Conservation (phyloP, 768 basidiomycete genomes). For the Boletus rubescentipes region DNA sequence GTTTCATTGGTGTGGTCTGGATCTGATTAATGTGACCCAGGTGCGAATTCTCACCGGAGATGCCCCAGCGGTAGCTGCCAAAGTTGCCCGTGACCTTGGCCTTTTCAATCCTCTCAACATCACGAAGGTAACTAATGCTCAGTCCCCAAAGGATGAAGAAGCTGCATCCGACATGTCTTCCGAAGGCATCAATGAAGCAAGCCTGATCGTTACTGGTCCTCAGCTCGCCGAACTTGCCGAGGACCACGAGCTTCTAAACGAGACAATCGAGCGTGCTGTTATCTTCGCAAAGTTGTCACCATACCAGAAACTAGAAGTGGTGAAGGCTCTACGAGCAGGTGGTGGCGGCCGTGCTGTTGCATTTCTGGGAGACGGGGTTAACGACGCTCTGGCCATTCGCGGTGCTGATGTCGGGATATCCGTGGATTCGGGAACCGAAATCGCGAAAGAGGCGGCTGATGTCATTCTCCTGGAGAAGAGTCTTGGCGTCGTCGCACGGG, state of each 20-base stretch:
- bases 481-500: conserved; percentile 33
- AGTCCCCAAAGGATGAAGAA: conserved; percentile 28
- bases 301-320: conserved; percentile 34
- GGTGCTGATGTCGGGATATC: conserved; percentile 35
- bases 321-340: conserved; percentile 30
- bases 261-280: conserved; percentile 31
- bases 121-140: background rate
- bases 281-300: conserved; percentile 34
- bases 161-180: conserved; percentile 8
- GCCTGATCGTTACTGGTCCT: conserved; percentile 29
- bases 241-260: conserved; percentile 23
- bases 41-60: conserved; percentile 38
- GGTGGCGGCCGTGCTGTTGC: conserved; percentile 30
- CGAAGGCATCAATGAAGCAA: conserved; percentile 18
- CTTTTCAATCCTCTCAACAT: conserved; percentile 27
- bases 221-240: conserved; percentile 30
- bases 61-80: conserved; percentile 35
- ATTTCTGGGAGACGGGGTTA: conserved; percentile 33
- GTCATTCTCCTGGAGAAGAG: conserved; percentile 38
- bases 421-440: conserved; percentile 34
- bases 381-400: conserved; percentile 33
- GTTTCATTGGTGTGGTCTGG: background rate
- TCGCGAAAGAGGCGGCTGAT: conserved; percentile 39
- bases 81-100: conserved; percentile 38
- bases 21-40: conserved; percentile 14